Evolutionary conservation across 2,329 filamentous ascomycete genomes (phyloP), one percentile per base, ranked within the genome.

Genomic region (Talaromyces sp.): DNA sequence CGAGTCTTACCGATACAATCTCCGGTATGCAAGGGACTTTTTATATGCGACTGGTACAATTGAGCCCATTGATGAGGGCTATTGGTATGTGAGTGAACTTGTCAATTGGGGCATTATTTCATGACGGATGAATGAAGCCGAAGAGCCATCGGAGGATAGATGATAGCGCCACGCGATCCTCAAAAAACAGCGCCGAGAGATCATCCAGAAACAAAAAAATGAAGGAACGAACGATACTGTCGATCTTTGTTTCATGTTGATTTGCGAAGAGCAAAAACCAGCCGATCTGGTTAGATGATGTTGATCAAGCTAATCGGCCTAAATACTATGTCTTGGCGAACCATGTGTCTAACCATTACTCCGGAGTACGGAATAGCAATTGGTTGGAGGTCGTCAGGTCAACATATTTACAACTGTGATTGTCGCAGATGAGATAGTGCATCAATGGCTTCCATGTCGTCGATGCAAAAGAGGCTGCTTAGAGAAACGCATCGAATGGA

Each of bases 161-260:
- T n/a, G 7, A 28, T 28, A 28, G 25, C 25, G 25, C 25, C 25
- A 28, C 25, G 25, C 25, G 25, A 28, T 28, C 3, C 3, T 7
- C 7, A 8, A 7, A 33, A 13, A 19, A 17, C 7, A 48, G 45
- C 43, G 43, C 45, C 45, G 10, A 28, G 2, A n/a, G 17, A 28
- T 2, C 25, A 33, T 28, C 25, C 7, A 8, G 13, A 33, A 21
- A n/a, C 31, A 48, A 21, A n/a, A 33, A 54, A 54, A 54, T 54
- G 43, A 54, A 54, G 52, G 52, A 43, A 43, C 17, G 39, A 43
- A 43, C 51, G 17, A 43, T 3, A 48, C 45, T 53, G 51, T 28
- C 52, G 52, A 54, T 54, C 50, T 13, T n/a, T 36, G 37, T 54
- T 54, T 43, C 52, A 54, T 28, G 36, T 53, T 40, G 7, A 48